These are phyloP conservation scores for Carex myosuroides DNA, from an alignment of 176 grass and related monocot species.

Conservation along the genomic window DNA sequence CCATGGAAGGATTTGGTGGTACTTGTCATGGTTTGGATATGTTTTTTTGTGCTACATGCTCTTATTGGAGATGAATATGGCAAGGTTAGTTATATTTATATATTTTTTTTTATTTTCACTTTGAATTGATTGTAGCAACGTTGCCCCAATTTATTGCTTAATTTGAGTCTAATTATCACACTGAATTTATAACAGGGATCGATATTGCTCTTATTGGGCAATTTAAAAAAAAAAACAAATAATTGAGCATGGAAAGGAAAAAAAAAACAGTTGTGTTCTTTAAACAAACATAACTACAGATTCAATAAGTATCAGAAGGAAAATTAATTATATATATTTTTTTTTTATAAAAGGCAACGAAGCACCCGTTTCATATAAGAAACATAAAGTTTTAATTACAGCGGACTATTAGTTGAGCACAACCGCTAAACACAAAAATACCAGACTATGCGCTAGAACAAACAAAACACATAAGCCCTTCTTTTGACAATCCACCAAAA, in stretches of 20 bases:
- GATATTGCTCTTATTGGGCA: not conserved
- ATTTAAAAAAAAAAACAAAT: no score
- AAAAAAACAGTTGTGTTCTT: no score
- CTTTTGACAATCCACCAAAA: no score
- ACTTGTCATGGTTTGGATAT: slow-evolving; percentile 53
- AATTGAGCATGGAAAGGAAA: no score
- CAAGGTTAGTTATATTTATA: slow-evolving; percentile 35
- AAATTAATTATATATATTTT: no score
- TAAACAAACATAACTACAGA: not conserved
- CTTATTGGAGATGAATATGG: slow-evolving; percentile 66
- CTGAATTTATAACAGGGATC: not conserved
- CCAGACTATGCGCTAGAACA: no score
- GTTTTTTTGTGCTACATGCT: slow-evolving; percentile 71
- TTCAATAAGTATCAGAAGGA: not conserved
- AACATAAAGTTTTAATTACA: no score
- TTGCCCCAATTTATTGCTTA: not conserved
- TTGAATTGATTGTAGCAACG: not conserved
- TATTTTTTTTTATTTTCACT: not conserved
- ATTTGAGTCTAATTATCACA: not conserved
- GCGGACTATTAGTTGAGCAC: no score
- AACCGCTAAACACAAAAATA: no score
- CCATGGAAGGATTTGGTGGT: slow-evolving; percentile 52
- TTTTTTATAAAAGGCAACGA: no score
- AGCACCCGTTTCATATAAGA: no score
- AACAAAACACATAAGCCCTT: no score